Evolutionary conservation across 176 grass and related monocot genomes (phyloP).

Genomic region (Aegilops sharonensis): DNA sequence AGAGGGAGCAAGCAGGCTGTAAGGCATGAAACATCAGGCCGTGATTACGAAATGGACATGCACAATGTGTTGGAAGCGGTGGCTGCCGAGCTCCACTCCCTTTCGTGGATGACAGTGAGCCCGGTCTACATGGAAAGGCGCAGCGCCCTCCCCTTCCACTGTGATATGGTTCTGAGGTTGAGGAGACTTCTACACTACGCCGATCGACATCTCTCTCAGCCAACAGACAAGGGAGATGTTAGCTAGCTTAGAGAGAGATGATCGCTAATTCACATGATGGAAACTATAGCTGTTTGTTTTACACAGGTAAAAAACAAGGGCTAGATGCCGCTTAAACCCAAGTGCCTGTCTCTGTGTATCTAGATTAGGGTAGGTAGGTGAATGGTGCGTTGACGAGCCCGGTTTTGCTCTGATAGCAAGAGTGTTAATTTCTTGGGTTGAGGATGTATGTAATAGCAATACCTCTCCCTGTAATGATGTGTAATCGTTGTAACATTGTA

Average conservation of each 20-base stretch:
- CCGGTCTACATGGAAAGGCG: constrained; percentile 69
- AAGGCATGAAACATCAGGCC: constrained; percentile 41
- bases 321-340: constrained; percentile 13
- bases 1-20: constrained; percentile 49
- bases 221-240: constrained; percentile 27
- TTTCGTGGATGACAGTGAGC: constrained; percentile 97
- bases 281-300: background rate
- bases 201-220: constrained; percentile 63
- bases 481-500: constrained; percentile 13
- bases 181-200: constrained; percentile 88
- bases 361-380: constrained; percentile 25
- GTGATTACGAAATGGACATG: constrained; percentile 63
- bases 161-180: constrained; percentile 64
- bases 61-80: constrained; percentile 70
- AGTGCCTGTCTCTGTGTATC: background rate
- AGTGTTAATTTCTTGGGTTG: constrained; percentile 23
- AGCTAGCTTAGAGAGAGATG: constrained; percentile 41
- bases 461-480: constrained; percentile 31
- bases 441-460: constrained; percentile 44
- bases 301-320: constrained; percentile 37
- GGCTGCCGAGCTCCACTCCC: constrained; percentile 73
- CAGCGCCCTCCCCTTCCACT: constrained; percentile 76
- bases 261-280: constrained; percentile 13
- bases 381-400: constrained; percentile 11
- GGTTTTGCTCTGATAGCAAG: constrained; percentile 18